These are phyloP conservation scores for Acacia pycnantha DNA, from an alignment of 331 rosid genomes.

Conservation along the genomic window DNA sequence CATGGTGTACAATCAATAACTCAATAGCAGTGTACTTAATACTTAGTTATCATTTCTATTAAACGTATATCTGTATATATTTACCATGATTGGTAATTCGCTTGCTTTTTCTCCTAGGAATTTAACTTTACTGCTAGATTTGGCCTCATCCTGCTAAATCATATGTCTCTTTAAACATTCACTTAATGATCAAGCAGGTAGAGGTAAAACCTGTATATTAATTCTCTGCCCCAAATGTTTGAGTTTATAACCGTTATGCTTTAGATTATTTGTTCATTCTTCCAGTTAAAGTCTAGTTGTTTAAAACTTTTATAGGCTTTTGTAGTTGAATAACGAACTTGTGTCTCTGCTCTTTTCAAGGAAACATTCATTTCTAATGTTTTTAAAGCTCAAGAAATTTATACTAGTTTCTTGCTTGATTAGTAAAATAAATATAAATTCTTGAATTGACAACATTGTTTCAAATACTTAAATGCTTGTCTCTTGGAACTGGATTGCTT, in stretches of 20 bases:
- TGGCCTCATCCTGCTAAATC: background rate
- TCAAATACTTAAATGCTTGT: background rate
- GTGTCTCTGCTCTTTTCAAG: background rate
- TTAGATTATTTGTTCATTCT: background rate
- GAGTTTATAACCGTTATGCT: background rate
- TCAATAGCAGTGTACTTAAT: background rate
- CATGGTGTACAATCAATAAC: background rate
- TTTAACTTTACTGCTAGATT: slow-evolving; percentile 1
- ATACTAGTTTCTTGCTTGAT: background rate
- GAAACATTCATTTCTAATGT: background rate
- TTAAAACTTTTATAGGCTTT: background rate
- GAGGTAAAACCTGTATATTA: slow-evolving; percentile 17
- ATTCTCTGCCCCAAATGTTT: background rate
- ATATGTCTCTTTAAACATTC: slow-evolving; percentile 6
- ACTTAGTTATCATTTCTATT: background rate
- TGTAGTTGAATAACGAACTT: background rate
- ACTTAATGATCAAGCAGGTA: background rate
- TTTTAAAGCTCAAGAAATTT: background rate
- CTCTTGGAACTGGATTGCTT: background rate
- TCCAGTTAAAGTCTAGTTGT: background rate
- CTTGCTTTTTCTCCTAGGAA: background rate
- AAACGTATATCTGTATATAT: background rate
- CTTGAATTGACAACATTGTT: background rate
- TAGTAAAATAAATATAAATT: background rate
- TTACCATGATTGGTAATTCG: background rate